Percentiles rank a stretch among this genome's conserved stretches.
phyloP scores from a whole-genome alignment of 371 early-diverging fungal genomes.

The Conidiobolus incongruus region DNA sequence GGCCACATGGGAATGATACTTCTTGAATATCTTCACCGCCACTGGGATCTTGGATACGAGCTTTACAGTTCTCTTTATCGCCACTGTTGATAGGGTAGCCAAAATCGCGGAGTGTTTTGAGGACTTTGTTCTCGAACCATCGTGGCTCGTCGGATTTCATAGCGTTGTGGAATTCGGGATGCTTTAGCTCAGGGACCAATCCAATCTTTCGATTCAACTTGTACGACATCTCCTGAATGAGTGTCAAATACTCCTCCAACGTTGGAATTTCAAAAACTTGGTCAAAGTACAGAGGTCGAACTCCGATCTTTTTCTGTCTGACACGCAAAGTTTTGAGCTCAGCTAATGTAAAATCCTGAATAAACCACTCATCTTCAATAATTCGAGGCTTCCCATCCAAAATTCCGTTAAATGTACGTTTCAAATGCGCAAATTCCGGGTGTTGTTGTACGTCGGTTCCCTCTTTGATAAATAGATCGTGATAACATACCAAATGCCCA shows the following conservation, averaged over 20 bases:
- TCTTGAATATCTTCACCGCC: background rate
- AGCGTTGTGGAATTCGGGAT: background rate
- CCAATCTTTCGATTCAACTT: slow-evolving; percentile 12
- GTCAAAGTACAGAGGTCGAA: slow-evolving; percentile 14
- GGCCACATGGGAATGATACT: slow-evolving; percentile 4
- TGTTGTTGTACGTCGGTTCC: slow-evolving; percentile 11
- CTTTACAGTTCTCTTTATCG: background rate
- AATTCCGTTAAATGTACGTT: slow-evolving; percentile 8
- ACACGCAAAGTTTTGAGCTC: slow-evolving; percentile 11
- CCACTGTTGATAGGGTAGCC: slow-evolving; percentile 9
- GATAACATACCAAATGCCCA: slow-evolving; percentile 13
- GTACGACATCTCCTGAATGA: slow-evolving; percentile 8
- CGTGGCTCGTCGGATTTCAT: background rate
- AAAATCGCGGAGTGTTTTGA: slow-evolving; percentile 10
- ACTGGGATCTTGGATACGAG: too few species aligned
- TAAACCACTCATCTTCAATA: slow-evolving; percentile 13
- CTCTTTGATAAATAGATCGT: slow-evolving; percentile 14
- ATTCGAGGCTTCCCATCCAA: slow-evolving; percentile 3
- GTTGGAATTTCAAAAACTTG: slow-evolving; percentile 11
- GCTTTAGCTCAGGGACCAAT: slow-evolving; percentile 17
- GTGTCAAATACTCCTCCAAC: slow-evolving; percentile 14
- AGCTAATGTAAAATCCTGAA: slow-evolving; percentile 13
- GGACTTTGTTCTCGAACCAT: slow-evolving; percentile 16
- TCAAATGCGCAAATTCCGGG: slow-evolving; percentile 10
- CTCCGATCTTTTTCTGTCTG: slow-evolving; percentile 7